A percentile compares a stretch with the other conserved stretches of the same genome.
Evolutionary conservation across 164 flowering plant species (phyloP).

Genomic region (Malania oleifera): DNA sequence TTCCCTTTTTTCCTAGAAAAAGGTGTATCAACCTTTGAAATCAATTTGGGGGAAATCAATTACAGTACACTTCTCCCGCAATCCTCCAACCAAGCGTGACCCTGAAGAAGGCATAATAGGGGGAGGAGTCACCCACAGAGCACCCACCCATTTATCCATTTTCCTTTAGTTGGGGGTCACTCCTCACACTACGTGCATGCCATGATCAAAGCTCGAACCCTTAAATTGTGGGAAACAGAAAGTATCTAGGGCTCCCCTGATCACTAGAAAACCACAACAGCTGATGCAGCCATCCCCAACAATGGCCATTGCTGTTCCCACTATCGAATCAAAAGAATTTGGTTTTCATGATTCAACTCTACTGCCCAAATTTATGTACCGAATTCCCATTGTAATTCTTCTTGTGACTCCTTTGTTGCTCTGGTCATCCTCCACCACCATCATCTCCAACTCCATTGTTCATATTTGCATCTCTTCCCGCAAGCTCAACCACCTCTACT

Average conservation of each 20-base stretch:
- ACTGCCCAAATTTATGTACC: conserved; percentile 17
- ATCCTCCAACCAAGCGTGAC: too few relatives aligned
- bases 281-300: neutral
- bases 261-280: conserved; percentile 15
- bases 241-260: neutral
- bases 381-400: conserved; percentile 31
- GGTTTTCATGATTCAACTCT: conserved; percentile 2
- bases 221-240: too few relatives aligned
- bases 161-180: too few relatives aligned
- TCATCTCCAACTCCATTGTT: conserved; percentile 52
- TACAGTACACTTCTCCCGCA: too few relatives aligned
- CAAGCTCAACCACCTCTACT: conserved; percentile 61
- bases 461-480: conserved; percentile 66
- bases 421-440: conserved; percentile 59
- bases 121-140: too few relatives aligned
- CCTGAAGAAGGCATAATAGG: too few relatives aligned
- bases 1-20: too few relatives aligned
- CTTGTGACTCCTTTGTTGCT: conserved; percentile 35
- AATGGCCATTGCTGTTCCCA: conserved; percentile 35
- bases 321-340: conserved; percentile 6
- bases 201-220: conserved; percentile 14
- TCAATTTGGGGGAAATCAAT: too few relatives aligned
- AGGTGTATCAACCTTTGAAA: too few relatives aligned
- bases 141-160: too few relatives aligned
- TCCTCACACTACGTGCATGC: conserved; percentile 20